Base-by-base conservation (phyloP, 768 basidiomycete genomes). In the Boletus coccyginus region DNA sequence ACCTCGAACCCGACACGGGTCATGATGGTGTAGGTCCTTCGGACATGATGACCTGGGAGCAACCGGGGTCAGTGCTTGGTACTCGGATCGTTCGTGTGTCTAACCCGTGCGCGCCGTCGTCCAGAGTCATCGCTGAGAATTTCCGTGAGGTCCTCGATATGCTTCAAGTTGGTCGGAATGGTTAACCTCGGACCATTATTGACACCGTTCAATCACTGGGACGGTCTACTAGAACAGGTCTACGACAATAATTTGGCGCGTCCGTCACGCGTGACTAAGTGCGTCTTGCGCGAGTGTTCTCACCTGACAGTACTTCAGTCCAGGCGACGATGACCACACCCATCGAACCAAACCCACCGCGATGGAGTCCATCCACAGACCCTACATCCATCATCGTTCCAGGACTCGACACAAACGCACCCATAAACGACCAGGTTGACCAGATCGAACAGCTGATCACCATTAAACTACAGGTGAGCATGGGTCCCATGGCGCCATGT, bases 361-460 rank as follows among this genome's bases (percentile, higher is more conserved):
- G 86, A 77, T 92, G 88, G 86, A 75, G 78, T 58, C 88, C 90
- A 9, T 83, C 77, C 31, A 59, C 76, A 6, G 81, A 92, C 69
- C 85, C 89, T 17, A 63, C 78, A 1, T 78, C 79, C 44, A 91
- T 93, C 52, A 68, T 75, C 14, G 77, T 92, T 3, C 86, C 89
- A 9, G 90, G 91, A 0, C 76, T 93, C 38, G 88, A 93, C 63
- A 81, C 80, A 1, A 77, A 75, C 11, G 87, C 88, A 24, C 78
- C 88, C 21, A 75, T 85, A 27, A 81, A 81, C 56, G 92, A 88
- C 65, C 94, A 97, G 74, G 88, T 94, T 52, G 93, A 96, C 66
- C 92, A 95, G 72, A 92, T 97, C 55, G 95, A 98, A 72, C 95
- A 97, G 68, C 79, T 95, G 65, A 95, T 96, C 58, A 94, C 95